Conservation (phyloP, 306 rosid species). For the Astragalus membranaceus region DNA sequence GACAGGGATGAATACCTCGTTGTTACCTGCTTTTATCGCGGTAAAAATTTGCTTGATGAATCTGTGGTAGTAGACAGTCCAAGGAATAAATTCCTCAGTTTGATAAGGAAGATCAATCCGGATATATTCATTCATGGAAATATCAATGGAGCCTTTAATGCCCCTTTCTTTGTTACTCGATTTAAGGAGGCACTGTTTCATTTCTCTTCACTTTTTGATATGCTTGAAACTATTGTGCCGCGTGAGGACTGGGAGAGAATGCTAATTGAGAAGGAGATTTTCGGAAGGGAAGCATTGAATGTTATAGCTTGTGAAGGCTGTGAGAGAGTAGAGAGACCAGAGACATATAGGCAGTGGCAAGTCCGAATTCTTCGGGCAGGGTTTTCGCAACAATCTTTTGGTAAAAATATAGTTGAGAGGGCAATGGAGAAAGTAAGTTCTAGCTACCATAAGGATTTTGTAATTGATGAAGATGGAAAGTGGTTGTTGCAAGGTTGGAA, state of each 20-base stretch:
- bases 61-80: slow-evolving; percentile 70
- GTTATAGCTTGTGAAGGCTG: slow-evolving; percentile 95
- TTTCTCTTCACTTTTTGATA: slow-evolving; percentile 82
- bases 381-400: slow-evolving; percentile 47
- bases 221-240: slow-evolving; percentile 88
- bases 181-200: slow-evolving; percentile 91
- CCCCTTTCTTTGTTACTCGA: slow-evolving; percentile 92
- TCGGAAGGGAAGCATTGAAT: slow-evolving; percentile 88
- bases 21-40: slow-evolving; percentile 71
- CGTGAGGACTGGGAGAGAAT: slow-evolving; percentile 79
- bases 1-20: slow-evolving; percentile 60
- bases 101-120: slow-evolving; percentile 71
- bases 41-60: slow-evolving; percentile 80
- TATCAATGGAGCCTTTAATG: slow-evolving; percentile 78
- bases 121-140: slow-evolving; percentile 70
- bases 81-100: slow-evolving; percentile 52
- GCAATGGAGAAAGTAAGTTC: slow-evolving; percentile 49
- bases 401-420: slow-evolving; percentile 29
- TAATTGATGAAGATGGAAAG: slow-evolving; percentile 73
- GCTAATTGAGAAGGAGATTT: slow-evolving; percentile 79
- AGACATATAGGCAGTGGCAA: slow-evolving; percentile 95
- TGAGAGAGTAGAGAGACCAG: slow-evolving; percentile 95
- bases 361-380: slow-evolving; percentile 79
- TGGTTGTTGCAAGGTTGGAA: slow-evolving; percentile 99
- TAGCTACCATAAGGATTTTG: slow-evolving; percentile 72